phyloP scores from a whole-genome alignment of 1,139 yeast genomes.

The Petasospora fabianii region DNA sequence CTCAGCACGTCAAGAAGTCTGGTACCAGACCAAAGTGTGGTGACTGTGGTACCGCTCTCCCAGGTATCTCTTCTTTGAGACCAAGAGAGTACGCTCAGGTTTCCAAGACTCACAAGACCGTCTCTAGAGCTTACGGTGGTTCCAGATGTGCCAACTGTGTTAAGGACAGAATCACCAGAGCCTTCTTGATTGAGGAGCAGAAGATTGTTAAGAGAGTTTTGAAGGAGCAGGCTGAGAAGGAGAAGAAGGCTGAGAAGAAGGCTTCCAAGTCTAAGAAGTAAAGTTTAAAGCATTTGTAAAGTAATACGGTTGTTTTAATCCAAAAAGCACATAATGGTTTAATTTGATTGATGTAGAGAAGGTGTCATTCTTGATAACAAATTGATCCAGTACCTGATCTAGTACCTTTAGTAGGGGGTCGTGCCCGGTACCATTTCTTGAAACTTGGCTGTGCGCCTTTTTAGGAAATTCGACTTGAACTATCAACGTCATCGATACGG shows the following conservation, averaged over 20 bases:
- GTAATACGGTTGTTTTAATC: slow-evolving; percentile 17
- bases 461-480: no score
- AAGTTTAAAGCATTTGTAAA: slow-evolving; percentile 14
- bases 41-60: slow-evolving; percentile 91
- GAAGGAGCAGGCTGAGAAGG: slow-evolving; percentile 90
- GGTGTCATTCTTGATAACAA: no score
- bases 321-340: slow-evolving; percentile 14
- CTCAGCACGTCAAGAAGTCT: slow-evolving; percentile 94
- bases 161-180: slow-evolving; percentile 97
- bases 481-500: no score
- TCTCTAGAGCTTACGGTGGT: slow-evolving; percentile 99
- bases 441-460: no score
- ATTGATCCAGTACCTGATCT: no score
- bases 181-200: slow-evolving; percentile 99
- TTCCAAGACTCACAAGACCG: slow-evolving; percentile 96
- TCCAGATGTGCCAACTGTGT: slow-evolving; percentile 98
- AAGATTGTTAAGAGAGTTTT: slow-evolving; percentile 98
- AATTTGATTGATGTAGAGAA: background rate
- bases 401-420: no score
- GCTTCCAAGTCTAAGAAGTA: slow-evolving; percentile 21
- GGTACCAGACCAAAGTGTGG: slow-evolving; percentile 98
- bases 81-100: slow-evolving; percentile 96
- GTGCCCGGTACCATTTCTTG: no score
- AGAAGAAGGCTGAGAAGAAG: slow-evolving; percentile 41
- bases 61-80: slow-evolving; percentile 92